Percentiles rank a stretch among this genome's conserved stretches.
Conservation (phyloP, 139 green algal species). For the Auxenochlorella pyrenoidosa region DNA sequence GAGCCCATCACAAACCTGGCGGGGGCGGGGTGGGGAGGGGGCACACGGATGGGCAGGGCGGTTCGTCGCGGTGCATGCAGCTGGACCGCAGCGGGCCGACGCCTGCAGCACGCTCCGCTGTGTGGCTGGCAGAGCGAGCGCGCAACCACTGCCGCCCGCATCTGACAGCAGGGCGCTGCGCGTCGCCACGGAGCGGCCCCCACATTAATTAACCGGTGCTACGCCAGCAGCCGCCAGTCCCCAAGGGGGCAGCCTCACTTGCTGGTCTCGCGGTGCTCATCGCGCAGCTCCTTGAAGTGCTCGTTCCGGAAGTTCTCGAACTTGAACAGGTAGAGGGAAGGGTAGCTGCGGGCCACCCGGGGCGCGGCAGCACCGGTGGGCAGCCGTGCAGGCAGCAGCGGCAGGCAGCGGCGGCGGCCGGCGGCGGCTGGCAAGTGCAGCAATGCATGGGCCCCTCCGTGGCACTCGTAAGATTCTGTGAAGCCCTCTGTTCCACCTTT, state of each 20-base stretch:
- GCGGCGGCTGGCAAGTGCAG: neutral
- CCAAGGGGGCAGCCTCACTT: slow-evolving; percentile 57
- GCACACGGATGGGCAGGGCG: neutral
- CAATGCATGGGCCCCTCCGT: neutral
- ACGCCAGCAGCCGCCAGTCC: too few species aligned
- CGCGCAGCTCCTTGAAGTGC: slow-evolving; percentile 91
- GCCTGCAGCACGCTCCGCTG: too few species aligned
- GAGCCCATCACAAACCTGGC: slow-evolving; percentile 91
- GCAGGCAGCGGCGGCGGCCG: neutral
- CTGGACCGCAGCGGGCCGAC: too few species aligned
- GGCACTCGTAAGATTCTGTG: neutral
- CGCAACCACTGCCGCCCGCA: too few species aligned
- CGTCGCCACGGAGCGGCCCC: too few species aligned
- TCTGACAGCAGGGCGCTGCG: too few species aligned
- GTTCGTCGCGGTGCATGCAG: too few species aligned
- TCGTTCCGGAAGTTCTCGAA: slow-evolving; percentile 95
- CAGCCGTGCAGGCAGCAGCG: neutral
- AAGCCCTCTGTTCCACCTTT: too few species aligned
- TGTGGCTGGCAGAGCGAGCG: too few species aligned
- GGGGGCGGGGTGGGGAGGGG: neutral
- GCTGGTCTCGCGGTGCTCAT: slow-evolving; percentile 76
- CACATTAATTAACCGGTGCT: too few species aligned
- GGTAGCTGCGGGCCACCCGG: slow-evolving; percentile 64
- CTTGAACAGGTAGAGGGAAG: slow-evolving; percentile 86
- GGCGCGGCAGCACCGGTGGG: too few species aligned